phyloP scores from a whole-genome alignment of 1,139 yeast genomes.

The Taphrina deformans region DNA sequence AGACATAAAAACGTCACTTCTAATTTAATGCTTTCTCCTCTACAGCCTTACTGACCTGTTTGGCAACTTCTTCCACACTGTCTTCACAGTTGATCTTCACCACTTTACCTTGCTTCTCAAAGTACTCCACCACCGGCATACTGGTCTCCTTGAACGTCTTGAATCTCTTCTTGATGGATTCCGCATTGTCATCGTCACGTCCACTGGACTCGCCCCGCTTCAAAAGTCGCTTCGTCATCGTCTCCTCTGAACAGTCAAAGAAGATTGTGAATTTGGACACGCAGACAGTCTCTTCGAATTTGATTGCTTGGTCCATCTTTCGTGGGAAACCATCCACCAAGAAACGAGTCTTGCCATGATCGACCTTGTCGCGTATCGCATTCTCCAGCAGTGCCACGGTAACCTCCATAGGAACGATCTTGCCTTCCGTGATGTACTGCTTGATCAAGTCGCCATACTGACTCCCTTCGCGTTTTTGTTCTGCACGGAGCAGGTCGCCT shows the following conservation, averaged over 20 bases:
- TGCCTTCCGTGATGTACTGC: slow-evolving; percentile 78
- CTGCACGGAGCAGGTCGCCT: slow-evolving; percentile 91
- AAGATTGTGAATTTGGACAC: slow-evolving; percentile 74
- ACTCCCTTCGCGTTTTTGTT: slow-evolving; percentile 79
- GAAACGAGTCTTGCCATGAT: slow-evolving; percentile 61
- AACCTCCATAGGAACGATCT: slow-evolving; percentile 93
- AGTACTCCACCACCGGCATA: slow-evolving; percentile 91
- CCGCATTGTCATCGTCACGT: slow-evolving; percentile 87
- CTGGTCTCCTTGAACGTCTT: slow-evolving; percentile 81
- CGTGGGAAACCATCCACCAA: slow-evolving; percentile 96
- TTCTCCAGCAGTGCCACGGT: slow-evolving; percentile 79
- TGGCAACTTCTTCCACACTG: slow-evolving; percentile 74
- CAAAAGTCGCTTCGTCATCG: slow-evolving; percentile 79
- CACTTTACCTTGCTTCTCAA: slow-evolving; percentile 71
- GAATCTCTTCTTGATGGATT: slow-evolving; percentile 86
- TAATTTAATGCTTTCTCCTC: slow-evolving; percentile 42
- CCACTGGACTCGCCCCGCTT: slow-evolving; percentile 96
- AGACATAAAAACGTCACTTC: too few relatives aligned
- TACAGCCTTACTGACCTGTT: slow-evolving; percentile 67
- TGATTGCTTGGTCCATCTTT: slow-evolving; percentile 94
- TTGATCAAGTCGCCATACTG: slow-evolving; percentile 83
- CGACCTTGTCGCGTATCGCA: slow-evolving; percentile 59
- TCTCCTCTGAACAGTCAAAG: slow-evolving; percentile 89
- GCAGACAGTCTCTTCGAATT: slow-evolving; percentile 70
- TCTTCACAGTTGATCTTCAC: slow-evolving; percentile 76